Evolutionary conservation across 805 yeast genomes (phyloP), one percentile per base, ranked within the genome.

Genomic region (Groenewaldozyma tartarivorans): DNA sequence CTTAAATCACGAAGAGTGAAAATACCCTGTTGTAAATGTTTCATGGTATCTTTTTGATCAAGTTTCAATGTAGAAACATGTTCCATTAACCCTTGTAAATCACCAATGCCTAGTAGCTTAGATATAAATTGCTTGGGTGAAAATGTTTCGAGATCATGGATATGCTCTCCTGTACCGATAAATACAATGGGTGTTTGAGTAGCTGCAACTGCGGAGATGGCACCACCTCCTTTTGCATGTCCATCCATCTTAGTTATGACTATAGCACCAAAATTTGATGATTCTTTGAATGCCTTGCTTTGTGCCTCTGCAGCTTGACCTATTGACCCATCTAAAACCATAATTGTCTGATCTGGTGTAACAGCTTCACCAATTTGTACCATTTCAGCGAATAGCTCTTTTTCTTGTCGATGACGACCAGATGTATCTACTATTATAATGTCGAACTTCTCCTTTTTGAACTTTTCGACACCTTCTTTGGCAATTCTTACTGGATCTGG

Each of bases 171-270:
- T 2, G 97, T 90, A 74, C 98, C 98, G 45, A 90, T 92, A 57
- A 90, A 90, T 5, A 83, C 84, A 51, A 90, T 81, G 5, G 98
- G 98, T 0, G 97, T 92, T 41, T 83, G 72, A 2, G 97, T 90
- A 2, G 96, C 92, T 2, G 98, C 98, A 41, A 90, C 96, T 0
- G 98, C 98, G 31, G 96, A 86, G 41, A 90, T 88, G 22, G 98
- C 98, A 69, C 98, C 98, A 66, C 98, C 98, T 61, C 98, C 98
- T 64, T 83, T 90, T 30, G 97, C 98, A 56, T 92, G 96, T 39
- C 97, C 97, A 63, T 90, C 98, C 94, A 90, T 79, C 61, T 90
- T 90, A 18, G 98, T 90, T 57, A 90, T 71, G 45, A 90, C 81
- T 48, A 90, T 90, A 20, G 96, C 87, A 53, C 98, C 98, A 56